phyloP scores from a whole-genome alignment of 1,284 basidiomycete species.

The Marasmius fiardii region DNA sequence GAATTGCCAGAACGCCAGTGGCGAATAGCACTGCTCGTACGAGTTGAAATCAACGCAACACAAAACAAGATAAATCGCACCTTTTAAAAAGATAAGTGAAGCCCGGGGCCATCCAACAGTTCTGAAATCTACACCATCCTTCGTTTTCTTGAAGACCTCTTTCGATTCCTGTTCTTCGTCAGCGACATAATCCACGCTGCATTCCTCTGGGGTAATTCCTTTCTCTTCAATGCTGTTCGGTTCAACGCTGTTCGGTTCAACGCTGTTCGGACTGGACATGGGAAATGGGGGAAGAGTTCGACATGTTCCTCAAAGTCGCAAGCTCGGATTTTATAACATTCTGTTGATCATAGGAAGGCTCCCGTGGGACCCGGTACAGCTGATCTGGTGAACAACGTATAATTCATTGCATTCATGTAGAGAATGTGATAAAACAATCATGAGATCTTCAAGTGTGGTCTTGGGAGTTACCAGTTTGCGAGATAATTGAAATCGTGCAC shows the following conservation, averaged over 20 bases:
- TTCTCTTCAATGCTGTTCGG: neutral
- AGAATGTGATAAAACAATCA: too few species aligned
- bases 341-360: neutral
- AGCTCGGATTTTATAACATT: neutral
- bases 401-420: too few species aligned
- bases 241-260: too few species aligned
- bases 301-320: neutral
- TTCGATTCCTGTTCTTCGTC: neutral
- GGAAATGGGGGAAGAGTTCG: neutral
- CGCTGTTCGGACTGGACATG: neutral
- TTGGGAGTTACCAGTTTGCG: too few species aligned
- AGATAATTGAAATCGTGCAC: too few species aligned
- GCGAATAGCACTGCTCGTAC: constrained; percentile 1
- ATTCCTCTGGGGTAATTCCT: neutral
- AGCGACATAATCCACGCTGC: neutral
- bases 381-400: too few species aligned
- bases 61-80: neutral
- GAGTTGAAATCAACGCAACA: neutral
- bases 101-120: constrained; percentile 1
- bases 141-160: constrained; percentile 1
- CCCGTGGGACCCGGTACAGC: too few species aligned
- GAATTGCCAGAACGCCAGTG: neutral
- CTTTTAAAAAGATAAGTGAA: neutral
- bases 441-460: too few species aligned
- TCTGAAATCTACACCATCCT: constrained; percentile 1